phyloP scores from a whole-genome alignment of 2,329 filamentous ascomycete genomes.

The Leptographium galeiforme region DNA sequence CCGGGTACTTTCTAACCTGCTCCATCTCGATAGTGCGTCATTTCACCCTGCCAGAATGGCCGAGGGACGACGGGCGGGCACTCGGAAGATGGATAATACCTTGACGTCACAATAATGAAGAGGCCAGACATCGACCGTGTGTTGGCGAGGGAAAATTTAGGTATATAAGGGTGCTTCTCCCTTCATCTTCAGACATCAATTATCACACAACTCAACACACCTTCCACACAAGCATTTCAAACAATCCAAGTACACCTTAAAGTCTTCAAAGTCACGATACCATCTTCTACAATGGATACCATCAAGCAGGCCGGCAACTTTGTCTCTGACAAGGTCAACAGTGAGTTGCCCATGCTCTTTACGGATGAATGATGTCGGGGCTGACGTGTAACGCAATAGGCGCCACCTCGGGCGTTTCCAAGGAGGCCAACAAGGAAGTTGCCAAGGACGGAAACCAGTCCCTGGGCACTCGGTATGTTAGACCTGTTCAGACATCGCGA shows the following conservation, averaged over 20 bases:
- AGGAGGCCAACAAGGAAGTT: constrained; percentile 47
- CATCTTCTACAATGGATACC: constrained; percentile 23
- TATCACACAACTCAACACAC: background rate
- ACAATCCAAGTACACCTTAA: background rate
- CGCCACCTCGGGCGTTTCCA: constrained; percentile 28
- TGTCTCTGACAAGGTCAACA: constrained; percentile 42
- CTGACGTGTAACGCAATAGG: constrained; percentile 12
- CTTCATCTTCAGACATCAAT: background rate
- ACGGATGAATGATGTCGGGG: too few relatives aligned
- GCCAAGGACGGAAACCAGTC: constrained; percentile 40
- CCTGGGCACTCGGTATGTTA: constrained; percentile 28
- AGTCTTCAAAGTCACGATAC: background rate
- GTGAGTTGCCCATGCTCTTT: constrained; percentile 12
- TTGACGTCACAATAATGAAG: too few relatives aligned
- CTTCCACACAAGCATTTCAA: background rate
- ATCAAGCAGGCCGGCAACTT: constrained; percentile 43
- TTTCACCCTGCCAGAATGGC: too few relatives aligned
- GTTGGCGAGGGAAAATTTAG: too few relatives aligned
- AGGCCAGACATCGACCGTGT: too few relatives aligned
- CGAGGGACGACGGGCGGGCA: too few relatives aligned
- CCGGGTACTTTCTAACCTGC: too few relatives aligned
- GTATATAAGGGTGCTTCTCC: background rate
- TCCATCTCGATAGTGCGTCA: too few relatives aligned
- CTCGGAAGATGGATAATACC: too few relatives aligned
- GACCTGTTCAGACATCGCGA: too few relatives aligned